A percentile compares a stretch with the other conserved stretches of the same genome.
Evolutionary conservation across 2,329 filamentous ascomycete genomes (phyloP).

Genomic region (Aspergillus tanneri): DNA sequence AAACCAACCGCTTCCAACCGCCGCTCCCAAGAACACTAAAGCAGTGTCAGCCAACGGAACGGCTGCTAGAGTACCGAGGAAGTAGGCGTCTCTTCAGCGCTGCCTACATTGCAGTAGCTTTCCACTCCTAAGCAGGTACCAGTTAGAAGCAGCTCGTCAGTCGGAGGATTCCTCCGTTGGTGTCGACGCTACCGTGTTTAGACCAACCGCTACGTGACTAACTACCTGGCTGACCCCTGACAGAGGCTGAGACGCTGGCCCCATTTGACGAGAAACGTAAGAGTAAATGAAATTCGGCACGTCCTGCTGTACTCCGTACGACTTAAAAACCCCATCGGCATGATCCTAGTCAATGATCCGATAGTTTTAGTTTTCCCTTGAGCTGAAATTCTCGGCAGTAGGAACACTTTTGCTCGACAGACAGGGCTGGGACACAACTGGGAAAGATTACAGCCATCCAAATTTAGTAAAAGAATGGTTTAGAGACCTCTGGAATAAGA

Average conservation of each 20-base stretch:
- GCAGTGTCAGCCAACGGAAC: too few species aligned
- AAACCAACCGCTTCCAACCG: background rate
- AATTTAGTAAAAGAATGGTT: too few species aligned
- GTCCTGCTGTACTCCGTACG: background rate
- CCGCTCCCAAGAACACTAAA: background rate
- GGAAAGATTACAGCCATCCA: too few species aligned
- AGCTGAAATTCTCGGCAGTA: too few species aligned
- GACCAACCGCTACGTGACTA: background rate
- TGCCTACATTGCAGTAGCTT: background rate
- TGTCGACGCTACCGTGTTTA: background rate
- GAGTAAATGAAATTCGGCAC: background rate
- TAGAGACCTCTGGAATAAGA: too few species aligned
- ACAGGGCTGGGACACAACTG: too few species aligned
- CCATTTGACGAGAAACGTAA: background rate
- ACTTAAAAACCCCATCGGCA: background rate
- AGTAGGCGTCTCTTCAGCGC: too few species aligned
- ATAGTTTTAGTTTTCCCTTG: too few species aligned
- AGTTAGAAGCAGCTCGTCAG: background rate
- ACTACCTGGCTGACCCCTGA: background rate
- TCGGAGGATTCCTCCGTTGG: background rate
- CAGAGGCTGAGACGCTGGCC: background rate
- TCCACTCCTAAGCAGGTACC: background rate
- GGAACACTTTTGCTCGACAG: too few species aligned
- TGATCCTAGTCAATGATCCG: background rate
- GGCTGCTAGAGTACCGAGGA: too few species aligned